Evolutionary conservation across 176 grass and related monocot genomes (phyloP), one percentile per base, ranked within the genome.

Genomic region (Oryza officinalis): DNA sequence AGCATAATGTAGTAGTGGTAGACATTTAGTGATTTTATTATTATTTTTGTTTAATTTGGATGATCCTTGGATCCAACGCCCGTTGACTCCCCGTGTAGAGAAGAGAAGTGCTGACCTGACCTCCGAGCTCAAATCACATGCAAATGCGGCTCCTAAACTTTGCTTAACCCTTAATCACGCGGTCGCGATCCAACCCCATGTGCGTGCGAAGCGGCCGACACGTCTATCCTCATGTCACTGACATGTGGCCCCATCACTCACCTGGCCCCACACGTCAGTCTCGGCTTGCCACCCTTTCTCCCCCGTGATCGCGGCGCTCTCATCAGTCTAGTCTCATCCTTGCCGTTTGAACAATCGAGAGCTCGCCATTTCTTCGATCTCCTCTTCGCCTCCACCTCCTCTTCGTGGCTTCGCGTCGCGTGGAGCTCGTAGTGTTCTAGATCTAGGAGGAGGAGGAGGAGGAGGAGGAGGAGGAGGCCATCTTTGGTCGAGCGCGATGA

Each of bases 331-430:
- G 8, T 57, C 52, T 38, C 37, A 38, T 38, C 75, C 41, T 81
- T 67, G 12, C 80, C 74, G 72, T 85, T 85, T 83, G 82, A 59
- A 75, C 69, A 87, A 75, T 54, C 86, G 69, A 89, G 69, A 80
- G 84, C 81, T 80, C 77, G 40, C 27, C 49, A 33, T 65, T 63
- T 45, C 13, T 33, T 22, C 57, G 70, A 65, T 83, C 81, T 13
- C 41, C 17, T 11, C 33, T 60, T 3, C 18, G 23, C 8, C 22
- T 61, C 57, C 22, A 28, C 57, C 8, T 25, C n/a, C n/a, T 40
- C 68, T 50, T 74, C 81, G 80, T 30, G 80, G 37, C 74, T 32
- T 46, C 67, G 85, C 82, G 31, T 46, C 67, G 85, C 67, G 85
- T 82, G 69, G 28, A 63, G 68, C 38, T 73, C 8, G 70, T 77